Base-by-base conservation (phyloP, 2,329 filamentous ascomycete genomes). In the Sarocladium oryzae region DNA sequence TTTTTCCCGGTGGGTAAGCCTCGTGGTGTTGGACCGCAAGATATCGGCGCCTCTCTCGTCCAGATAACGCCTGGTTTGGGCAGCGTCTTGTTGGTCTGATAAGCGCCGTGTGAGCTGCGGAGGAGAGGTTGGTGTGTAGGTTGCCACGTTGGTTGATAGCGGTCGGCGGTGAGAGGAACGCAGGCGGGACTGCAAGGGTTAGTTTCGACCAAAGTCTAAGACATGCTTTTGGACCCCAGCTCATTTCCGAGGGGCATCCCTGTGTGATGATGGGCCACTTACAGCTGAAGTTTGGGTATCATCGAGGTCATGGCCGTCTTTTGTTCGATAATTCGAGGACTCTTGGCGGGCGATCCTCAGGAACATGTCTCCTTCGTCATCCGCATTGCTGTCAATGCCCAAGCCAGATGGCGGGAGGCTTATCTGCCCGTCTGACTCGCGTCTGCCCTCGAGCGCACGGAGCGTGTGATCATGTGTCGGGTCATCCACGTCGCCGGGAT, bases 331-430 rank as follows among this genome's bases (percentile, higher is more conserved):
- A n/a, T 67, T 70, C 15, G 63, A 59, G 13, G 71, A 57, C 55
- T 81, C 78, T 53, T 82, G 77, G 10, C 74, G 69, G 11, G 79
- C 79, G 53, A 83, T 82, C 51, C 70, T 75, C 54, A 83, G 71
- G 56, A 82, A 83, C 36, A 82, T 67, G 55, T 83, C 79, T 35
- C 76, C 77, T 3, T 72, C 77, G 56, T 81, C 79, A 51, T 82
- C 79, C 37, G 65, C 67, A 49, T 76, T 61, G 59, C 61, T 41
- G 59, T 66, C 55, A 58, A 64, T 56, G 56, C 64, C 46, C 13
- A 65, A 65, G 1, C 71, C 70, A 53, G 70, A 64, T 15, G 69
- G 67, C 18, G 69, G 67, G 6, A 70, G 68, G n/a, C 71, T 70
- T 56, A 67, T 66, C 23, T 69, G 68, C 45, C 62, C 57, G 20